A percentile compares a stretch with the other conserved stretches of the same genome.
Evolutionary conservation across 1,139 yeast genomes (phyloP).

Genomic region (Hyphopichia wangnamkhiaoensis): DNA sequence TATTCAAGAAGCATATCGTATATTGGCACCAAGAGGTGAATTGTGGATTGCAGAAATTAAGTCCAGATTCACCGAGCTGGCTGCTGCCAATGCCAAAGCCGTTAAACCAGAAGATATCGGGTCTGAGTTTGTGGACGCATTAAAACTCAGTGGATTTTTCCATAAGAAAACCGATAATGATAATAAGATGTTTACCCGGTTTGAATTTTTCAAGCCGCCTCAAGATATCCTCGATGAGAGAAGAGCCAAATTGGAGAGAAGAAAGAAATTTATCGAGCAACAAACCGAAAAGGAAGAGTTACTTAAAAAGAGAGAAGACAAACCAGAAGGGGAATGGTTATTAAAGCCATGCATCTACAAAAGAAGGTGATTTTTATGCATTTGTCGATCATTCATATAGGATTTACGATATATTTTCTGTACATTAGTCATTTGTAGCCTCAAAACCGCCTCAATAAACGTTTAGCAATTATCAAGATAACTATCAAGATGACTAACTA

Average conservation of each 20-base stretch:
- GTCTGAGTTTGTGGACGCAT: slow-evolving; percentile 72
- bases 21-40: slow-evolving; percentile 88
- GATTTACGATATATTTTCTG: no score
- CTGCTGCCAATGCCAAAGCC: slow-evolving; percentile 19
- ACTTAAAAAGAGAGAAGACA: slow-evolving; percentile 52
- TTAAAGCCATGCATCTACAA: slow-evolving; percentile 95
- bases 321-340: slow-evolving; percentile 83
- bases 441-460: no score
- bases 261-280: slow-evolving; percentile 70
- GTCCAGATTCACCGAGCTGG: slow-evolving; percentile 73
- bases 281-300: slow-evolving; percentile 63
- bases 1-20: slow-evolving; percentile 83
- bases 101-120: slow-evolving; percentile 48
- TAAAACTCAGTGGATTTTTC: slow-evolving; percentile 79
- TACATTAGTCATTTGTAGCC: no score
- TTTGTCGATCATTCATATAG: not conserved
- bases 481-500: no score
- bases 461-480: no score
- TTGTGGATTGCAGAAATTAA: slow-evolving; percentile 98
- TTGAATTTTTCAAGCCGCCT: slow-evolving; percentile 90
- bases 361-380: slow-evolving; percentile 58
- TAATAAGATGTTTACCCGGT: slow-evolving; percentile 92
- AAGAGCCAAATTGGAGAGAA: slow-evolving; percentile 61
- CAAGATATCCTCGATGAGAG: slow-evolving; percentile 67
- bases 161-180: slow-evolving; percentile 84